Evolutionary conservation across 331 rosid genomes (phyloP), one percentile per base, ranked within the genome.

Genomic region (Malus hybrid): DNA sequence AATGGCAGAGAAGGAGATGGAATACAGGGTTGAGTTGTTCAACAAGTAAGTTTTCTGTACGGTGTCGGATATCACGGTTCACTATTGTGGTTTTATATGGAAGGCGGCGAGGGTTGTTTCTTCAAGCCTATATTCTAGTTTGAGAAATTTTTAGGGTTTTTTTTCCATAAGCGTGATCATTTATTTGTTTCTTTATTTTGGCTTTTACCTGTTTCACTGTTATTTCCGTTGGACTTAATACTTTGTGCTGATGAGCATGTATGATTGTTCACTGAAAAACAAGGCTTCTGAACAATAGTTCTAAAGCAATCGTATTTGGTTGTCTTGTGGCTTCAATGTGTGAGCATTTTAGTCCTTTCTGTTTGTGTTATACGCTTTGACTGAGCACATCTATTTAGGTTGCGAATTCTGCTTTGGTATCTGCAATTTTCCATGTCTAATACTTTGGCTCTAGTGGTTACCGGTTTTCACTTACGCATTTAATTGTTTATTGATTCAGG

Each of bases 1-100:
- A 64, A 95, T 95, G 93, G 99, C 97, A 67, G 99, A 95, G 80
- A 90, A 95, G 85, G 98, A 92, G 92, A 90, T 95, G 99, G 99
- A 95, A 71, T 95, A 95, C 79, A 86, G 97, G 81, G 99, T 95
- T 12, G 97, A 95, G 78, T 85, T 92, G 83, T 95, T 95, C 80
- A 95, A 95, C 89, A 95, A 95, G 97, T 95, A 85, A 75, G 93
- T 36, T 36, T 36, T 36, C 44, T 36, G 44, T 36, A 36, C 0
- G 11, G 44, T 0, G 44, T 36, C 2, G 0, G 11, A 36, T 36
- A 36, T 36, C 44, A 36, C 44, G 44, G 11, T 8, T 0, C 0
- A 36, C 44, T 36, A 36, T 0, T 36, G 44, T 36, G 44, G 44
- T 8, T 36, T 36, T 36, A 36, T 36, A 36, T 36, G 44, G 44